Base-by-base conservation (phyloP, 805 yeast genomes). In the Lipomyces mesembrius region DNA sequence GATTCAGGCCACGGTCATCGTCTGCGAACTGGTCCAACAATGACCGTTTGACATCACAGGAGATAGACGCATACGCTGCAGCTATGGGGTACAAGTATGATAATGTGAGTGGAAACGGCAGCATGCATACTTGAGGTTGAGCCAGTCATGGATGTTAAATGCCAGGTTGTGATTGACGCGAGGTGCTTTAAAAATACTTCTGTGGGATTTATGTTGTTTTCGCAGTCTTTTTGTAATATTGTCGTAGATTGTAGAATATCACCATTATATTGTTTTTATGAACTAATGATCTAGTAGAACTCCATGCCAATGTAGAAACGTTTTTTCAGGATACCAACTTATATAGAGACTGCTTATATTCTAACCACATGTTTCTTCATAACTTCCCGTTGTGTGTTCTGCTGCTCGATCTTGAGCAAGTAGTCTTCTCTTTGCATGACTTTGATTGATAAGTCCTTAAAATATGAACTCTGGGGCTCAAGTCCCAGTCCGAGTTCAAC, bases 401-500 rank as follows among this genome's bases (percentile, higher is more conserved):
- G 77, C 54, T 72, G 76, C 55, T 74, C 77, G 22, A 68, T 62
- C 51, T 77, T 78, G 37, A 68, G 58, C n/a, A 75, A 39, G n/a
- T 67, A 62, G 62, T 59, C 76, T 71, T 69, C 83, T 78, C 75
- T 80, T 80, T 25, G 79, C 76, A 4, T 73, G 73, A 34, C 88
- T 77, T 65, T 81, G 80, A 20, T 75, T 17, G 83, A 69, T 2
- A 91, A 75, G 0, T 79, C 79, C 55, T 80, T 76, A 7, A 92
- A 81, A 0, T 91, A 85, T 32, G 78, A 79, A 73, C 90, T 90
- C 12, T 81, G 83, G 0, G 84, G 77, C 64, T 90, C 96, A 35
- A 89, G 73, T 3, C 81, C 78, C 57, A 87, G 75, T 0, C 93
- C 96, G 74, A 89, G 90, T 49, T 84, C 80, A 61, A 88, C 77